A percentile compares a stretch with the other conserved stretches of the same genome.
phyloP scores from a whole-genome alignment of 2,329 filamentous ascomycete species.

The Botryotinia calthae region DNA sequence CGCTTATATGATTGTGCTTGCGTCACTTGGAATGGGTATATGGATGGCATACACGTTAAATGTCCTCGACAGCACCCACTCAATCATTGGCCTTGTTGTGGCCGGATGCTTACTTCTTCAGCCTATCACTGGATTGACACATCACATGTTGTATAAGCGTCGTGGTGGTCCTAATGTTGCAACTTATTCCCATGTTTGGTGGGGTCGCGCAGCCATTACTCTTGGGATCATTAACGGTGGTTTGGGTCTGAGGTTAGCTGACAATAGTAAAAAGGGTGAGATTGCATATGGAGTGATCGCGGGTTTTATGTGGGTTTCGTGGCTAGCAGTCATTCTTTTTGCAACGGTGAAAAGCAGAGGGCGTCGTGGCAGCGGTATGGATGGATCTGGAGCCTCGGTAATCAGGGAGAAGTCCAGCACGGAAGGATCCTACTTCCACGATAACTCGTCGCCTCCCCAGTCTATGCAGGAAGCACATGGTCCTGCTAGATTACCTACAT shows the following conservation, averaged over 20 bases:
- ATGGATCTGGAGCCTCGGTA: background rate
- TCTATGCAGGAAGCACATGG: background rate
- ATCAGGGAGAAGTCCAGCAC: background rate
- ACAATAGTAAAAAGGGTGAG: constrained; percentile 42
- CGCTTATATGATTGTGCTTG: constrained; percentile 57
- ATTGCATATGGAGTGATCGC: constrained; percentile 58
- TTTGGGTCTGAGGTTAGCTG: constrained; percentile 54
- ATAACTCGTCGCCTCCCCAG: background rate
- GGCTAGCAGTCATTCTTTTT: constrained; percentile 40
- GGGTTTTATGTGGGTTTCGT: constrained; percentile 49
- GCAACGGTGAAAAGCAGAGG: constrained; percentile 14
- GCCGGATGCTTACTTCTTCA: constrained; percentile 54
- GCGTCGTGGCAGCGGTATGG: background rate
- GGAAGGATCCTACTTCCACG: constrained; percentile 4
- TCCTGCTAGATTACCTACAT: background rate
- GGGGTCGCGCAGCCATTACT: constrained; percentile 55
- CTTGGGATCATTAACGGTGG: constrained; percentile 64
- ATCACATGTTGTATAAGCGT: constrained; percentile 53
- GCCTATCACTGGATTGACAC: constrained; percentile 54
- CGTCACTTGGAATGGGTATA: constrained; percentile 57
- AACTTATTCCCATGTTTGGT: constrained; percentile 57
- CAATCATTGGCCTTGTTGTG: constrained; percentile 55
- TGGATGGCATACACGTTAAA: constrained; percentile 37
- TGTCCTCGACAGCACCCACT: constrained; percentile 43
- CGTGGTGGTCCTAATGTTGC: constrained; percentile 48